Evolutionary conservation across 805 yeast genomes (phyloP), one percentile per base, ranked within the genome.

Genomic region (Tetrapisispora taiwanensis): DNA sequence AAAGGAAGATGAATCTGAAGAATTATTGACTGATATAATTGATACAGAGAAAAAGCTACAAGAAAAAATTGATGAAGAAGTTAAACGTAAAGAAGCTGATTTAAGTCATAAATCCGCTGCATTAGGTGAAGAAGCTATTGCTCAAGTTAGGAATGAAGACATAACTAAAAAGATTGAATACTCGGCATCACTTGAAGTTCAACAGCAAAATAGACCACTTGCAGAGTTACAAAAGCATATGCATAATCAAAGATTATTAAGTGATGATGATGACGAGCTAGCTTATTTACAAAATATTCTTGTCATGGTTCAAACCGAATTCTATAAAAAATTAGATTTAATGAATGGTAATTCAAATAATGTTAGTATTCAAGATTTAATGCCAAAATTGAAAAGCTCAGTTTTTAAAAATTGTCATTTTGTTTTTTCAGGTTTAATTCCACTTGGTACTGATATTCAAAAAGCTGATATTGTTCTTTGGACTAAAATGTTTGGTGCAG

Each of bases 401-500:
- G 88, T 88, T 1, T 77, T 90, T 47, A 63, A 72, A 20, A 89
- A 81, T 7, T 74, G 80, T 38, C 76, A 77, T 3, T 75, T 92
- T 44, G 72, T 90, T 17, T 82, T 92, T 52, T 83, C 95, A 4
- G 97, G 97, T 0, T 72, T 90, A n/a, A 73, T 92, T 19, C 97
- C 97, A 1, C 59, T 86, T n/a, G 92, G 92, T 1, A 71, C 80
- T 12, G 74, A 78, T 44, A 65, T 84, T 15, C 80, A 82, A 42
- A 66, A 72, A 30, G 92, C 94, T 4, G 95, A 87, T 58, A 84
- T 92, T 36, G 96, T 89, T 1, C 77, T 81, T 19, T 90, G 97
- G 97, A 84, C 90, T 12, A 75, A 76, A 41, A 85, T 89, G 44
- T 90, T 90, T 70, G 98, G 98, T 1, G 97, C 95, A 0, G 70